Conservation (phyloP, 1,284 basidiomycete species). For the Cryptococcus amylolentus region DNA sequence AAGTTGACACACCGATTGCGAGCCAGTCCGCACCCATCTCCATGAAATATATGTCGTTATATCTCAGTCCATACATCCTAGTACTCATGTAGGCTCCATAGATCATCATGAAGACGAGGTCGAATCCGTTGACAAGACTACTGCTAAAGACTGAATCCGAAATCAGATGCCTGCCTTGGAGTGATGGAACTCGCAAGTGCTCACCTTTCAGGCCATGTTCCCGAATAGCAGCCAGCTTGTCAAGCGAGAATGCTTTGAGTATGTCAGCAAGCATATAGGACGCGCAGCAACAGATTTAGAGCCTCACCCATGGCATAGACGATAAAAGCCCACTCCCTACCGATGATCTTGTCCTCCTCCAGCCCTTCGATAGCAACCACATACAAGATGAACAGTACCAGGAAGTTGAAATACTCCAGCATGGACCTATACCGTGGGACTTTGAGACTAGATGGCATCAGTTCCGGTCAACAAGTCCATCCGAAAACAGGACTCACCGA, state of each 20-base stretch:
- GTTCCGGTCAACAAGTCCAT: not conserved
- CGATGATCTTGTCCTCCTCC: slow-evolving; percentile 60
- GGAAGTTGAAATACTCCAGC: slow-evolving; percentile 79
- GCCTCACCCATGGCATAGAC: slow-evolving; percentile 65
- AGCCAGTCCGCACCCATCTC: slow-evolving; percentile 42
- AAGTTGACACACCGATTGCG: slow-evolving; percentile 33
- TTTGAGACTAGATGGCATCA: slow-evolving; percentile 62
- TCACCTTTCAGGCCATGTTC: slow-evolving; percentile 76
- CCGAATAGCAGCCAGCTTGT: slow-evolving; percentile 89
- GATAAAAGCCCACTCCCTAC: slow-evolving; percentile 70
- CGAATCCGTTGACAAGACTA: slow-evolving; percentile 68
- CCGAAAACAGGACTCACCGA: slow-evolving; percentile 56
- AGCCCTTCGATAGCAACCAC: slow-evolving; percentile 74
- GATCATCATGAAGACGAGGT: slow-evolving; percentile 69
- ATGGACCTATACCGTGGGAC: slow-evolving; percentile 86
- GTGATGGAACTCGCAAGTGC: slow-evolving; percentile 10
- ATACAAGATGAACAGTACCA: slow-evolving; percentile 78
- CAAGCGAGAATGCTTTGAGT: slow-evolving; percentile 67
- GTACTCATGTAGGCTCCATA: slow-evolving; percentile 71
- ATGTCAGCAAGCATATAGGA: not conserved
- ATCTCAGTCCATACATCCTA: slow-evolving; percentile 67
- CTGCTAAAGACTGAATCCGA: slow-evolving; percentile 39
- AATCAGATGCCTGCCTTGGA: not conserved
- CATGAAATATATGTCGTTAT: slow-evolving; percentile 60
- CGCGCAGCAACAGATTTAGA: not conserved